These are phyloP conservation scores for Eimeria sp. DNA, from an alignment of 169 alveolate genomes.

Conservation along the genomic window DNA sequence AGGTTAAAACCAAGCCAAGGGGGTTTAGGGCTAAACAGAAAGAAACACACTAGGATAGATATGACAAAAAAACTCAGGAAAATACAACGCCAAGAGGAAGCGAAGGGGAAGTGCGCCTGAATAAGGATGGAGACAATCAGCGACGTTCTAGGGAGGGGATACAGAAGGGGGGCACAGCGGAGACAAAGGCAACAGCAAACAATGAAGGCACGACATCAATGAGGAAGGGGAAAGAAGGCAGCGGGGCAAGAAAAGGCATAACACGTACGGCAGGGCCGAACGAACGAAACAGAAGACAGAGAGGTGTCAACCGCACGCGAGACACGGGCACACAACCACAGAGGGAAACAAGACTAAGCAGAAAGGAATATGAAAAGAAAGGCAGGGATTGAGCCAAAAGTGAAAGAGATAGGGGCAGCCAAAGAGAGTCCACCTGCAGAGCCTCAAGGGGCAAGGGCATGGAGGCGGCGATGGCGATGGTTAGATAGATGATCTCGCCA, in stretches of 20 bases:
- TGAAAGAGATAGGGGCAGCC: background rate
- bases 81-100: background rate
- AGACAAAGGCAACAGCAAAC: no score
- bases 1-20: background rate
- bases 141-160: no score
- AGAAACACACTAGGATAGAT: background rate
- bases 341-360: background rate
- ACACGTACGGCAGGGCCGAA: background rate
- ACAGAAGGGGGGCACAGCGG: no score
- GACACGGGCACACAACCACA: background rate
- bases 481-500: slow-evolving; percentile 94
- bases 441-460: slow-evolving; percentile 96
- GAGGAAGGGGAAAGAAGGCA: no score
- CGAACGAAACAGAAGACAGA: background rate
- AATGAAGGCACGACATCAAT: no score
- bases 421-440: slow-evolving; percentile 78
- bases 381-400: slow-evolving; percentile 57
- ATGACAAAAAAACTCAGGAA: background rate
- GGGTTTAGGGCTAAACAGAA: background rate
- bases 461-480: slow-evolving; percentile 91
- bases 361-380: background rate
- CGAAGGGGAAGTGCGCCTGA: background rate
- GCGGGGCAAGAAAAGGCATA: background rate
- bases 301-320: background rate
- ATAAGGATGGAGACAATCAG: no score